A percentile compares a stretch with the other conserved stretches of the same genome.
Evolutionary conservation across 352 stramenopile species (phyloP).

Genomic region (Globisporangium recalcitrans): DNA sequence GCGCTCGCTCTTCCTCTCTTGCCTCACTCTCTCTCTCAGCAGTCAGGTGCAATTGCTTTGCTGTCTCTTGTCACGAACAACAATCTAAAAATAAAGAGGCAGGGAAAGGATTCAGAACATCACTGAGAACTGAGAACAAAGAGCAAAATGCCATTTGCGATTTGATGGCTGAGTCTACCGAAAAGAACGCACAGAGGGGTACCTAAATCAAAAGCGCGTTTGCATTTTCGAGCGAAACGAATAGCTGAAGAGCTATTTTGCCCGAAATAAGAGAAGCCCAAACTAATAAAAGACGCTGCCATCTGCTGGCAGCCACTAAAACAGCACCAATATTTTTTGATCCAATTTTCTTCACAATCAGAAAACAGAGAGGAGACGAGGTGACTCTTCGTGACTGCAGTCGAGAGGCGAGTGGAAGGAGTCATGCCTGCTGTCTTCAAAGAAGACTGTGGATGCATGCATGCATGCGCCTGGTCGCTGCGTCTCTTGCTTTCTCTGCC

Average conservation of each 20-base stretch:
- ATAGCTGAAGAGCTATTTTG: not conserved
- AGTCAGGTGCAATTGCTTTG: not conserved
- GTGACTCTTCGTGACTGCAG: not conserved
- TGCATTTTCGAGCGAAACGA: not conserved
- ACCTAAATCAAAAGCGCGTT: not conserved
- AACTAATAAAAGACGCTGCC: not conserved
- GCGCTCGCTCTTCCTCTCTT: not conserved
- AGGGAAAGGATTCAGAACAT: constrained; percentile 12
- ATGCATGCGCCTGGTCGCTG: not conserved
- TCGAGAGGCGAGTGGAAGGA: not conserved
- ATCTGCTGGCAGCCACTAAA: constrained; percentile 8
- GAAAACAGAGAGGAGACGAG: too few relatives aligned
- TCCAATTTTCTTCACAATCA: not conserved
- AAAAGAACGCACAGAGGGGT: not conserved
- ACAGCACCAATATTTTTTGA: not conserved
- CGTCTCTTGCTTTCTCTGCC: constrained; percentile 10
- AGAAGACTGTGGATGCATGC: too few relatives aligned
- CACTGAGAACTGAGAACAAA: not conserved
- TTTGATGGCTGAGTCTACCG: not conserved
- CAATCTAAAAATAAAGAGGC: constrained; percentile 9
- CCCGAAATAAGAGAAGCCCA: not conserved
- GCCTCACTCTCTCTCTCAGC: not conserved
- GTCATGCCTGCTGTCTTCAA: constrained; percentile 3
- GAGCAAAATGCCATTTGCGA: too few relatives aligned
- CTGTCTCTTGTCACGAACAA: constrained; percentile 2